These are phyloP conservation scores for Puya raimondii DNA, from an alignment of 176 grass and related monocot genomes.

Conservation along the genomic window DNA sequence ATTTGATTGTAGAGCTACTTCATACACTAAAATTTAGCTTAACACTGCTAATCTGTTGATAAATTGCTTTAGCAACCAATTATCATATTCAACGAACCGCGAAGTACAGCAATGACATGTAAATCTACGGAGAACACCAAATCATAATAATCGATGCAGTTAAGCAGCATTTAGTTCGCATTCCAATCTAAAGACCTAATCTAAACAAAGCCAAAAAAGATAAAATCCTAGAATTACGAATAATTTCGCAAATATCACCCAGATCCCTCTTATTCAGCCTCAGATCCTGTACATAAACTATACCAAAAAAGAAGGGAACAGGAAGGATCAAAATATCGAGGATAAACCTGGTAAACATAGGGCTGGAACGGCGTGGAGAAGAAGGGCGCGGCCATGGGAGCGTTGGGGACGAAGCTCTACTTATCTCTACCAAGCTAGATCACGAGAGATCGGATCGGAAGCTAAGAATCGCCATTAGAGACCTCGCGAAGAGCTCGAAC, in stretches of 20 bases:
- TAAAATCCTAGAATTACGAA: neutral
- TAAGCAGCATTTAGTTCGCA: too few relatives aligned
- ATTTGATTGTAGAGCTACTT: too few relatives aligned
- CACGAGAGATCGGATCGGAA: neutral
- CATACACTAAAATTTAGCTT: too few relatives aligned
- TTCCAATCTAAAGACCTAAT: neutral
- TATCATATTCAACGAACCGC: neutral
- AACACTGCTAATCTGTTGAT: too few relatives aligned
- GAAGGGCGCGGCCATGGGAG: slow-evolving; percentile 89
- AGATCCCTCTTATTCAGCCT: neutral
- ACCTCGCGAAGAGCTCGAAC: neutral
- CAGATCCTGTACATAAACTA: neutral
- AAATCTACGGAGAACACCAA: too few relatives aligned
- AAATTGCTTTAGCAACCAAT: too few relatives aligned
- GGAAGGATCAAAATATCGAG: too few relatives aligned
- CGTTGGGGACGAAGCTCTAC: slow-evolving; percentile 3
- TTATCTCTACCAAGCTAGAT: neutral
- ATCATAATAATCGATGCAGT: too few relatives aligned
- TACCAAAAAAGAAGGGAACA: neutral
- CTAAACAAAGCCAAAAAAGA: neutral
- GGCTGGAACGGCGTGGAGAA: slow-evolving; percentile 84
- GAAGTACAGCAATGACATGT: too few relatives aligned
- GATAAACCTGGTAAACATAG: slow-evolving; percentile 84
- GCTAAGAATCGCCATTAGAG: neutral
- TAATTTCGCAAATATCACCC: neutral